These are phyloP conservation scores for Rhizomucor pusillus DNA, from an alignment of 371 early-diverging fungal species.

Conservation along the genomic window DNA sequence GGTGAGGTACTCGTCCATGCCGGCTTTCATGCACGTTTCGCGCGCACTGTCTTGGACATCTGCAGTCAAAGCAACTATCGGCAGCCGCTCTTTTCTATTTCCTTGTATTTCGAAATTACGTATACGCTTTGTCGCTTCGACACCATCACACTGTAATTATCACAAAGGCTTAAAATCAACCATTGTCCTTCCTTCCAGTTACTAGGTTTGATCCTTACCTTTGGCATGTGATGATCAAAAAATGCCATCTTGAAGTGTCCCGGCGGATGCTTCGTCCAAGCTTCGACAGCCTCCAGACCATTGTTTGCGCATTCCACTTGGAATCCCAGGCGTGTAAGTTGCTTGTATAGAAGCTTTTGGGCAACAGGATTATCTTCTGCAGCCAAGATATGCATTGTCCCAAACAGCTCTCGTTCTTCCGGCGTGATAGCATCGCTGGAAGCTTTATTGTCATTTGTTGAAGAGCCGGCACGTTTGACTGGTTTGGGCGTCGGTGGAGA, in stretches of 20 bases:
- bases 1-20: slow-evolving; percentile 8
- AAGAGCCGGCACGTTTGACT: neutral
- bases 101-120: slow-evolving; percentile 14
- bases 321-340: slow-evolving; percentile 37
- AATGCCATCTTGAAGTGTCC: slow-evolving; percentile 36
- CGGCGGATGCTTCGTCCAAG: slow-evolving; percentile 26
- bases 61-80: slow-evolving; percentile 8
- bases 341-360: slow-evolving; percentile 36
- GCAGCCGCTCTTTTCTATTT: slow-evolving; percentile 10
- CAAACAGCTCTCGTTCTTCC: slow-evolving; percentile 26
- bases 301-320: slow-evolving; percentile 43
- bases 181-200: too few species aligned
- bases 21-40: slow-evolving; percentile 6
- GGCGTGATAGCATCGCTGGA: slow-evolving; percentile 16
- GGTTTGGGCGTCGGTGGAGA: neutral
- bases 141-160: too few species aligned
- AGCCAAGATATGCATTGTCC: slow-evolving; percentile 31
- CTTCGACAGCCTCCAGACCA: slow-evolving; percentile 35
- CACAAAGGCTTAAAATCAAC: too few species aligned
- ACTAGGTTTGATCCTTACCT: slow-evolving; percentile 8
- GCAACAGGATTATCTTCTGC: slow-evolving; percentile 51
- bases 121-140: too few species aligned
- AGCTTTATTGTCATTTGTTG: neutral
- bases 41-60: slow-evolving; percentile 12
- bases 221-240: slow-evolving; percentile 51